Evolutionary conservation across 169 alveolate species (phyloP), one percentile per base, ranked within the genome.

Genomic region (Plasmodium blacklocki): DNA sequence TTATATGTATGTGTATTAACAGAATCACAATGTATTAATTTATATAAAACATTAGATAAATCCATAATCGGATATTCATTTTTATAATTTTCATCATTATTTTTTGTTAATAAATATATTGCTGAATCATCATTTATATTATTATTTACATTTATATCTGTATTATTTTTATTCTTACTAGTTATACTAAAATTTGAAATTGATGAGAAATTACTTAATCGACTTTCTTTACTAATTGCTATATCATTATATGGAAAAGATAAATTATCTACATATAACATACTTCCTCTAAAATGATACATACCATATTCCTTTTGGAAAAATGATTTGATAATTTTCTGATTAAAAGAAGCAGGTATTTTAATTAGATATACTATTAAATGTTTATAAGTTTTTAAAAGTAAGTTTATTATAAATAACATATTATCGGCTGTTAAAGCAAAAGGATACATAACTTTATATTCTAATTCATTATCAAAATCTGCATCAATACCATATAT

Each of bases 401-500:
- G 59, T 47, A 73, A 49, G 58, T 86, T 86, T 19, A 86, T n/a
- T 59, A 72, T 86, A 54, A 72, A 86, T 11, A 86, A 50, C 54
- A 86, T 21, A 50, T 86, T 86, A 26, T 86, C 87, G 59, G 92
- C 75, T 0, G 92, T 86, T 64, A 86, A 45, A 26, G 92, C 86
- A 56, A 86, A 86, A 15, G 92, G 92, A 60, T 86, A 86, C 92
- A 86, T 86, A 52, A 86, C 92, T 66, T 86, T 86, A 54, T 86
- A 86, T 47, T 86, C 92, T 23, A 86, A 54, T 14, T 64, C 72
- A 11, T 73, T 56, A 54, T 86, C 92, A 67, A 86, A 86, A 73
- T 86, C 49, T n/a, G 60, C 54, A 86, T 86, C 60, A 50, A 32
- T 86, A 5, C 80, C 87, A 62, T 86, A 86, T 18, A 86, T 72